Evolutionary conservation across 768 basidiomycete genomes (phyloP).

Genomic region (Amanita phalloides): DNA sequence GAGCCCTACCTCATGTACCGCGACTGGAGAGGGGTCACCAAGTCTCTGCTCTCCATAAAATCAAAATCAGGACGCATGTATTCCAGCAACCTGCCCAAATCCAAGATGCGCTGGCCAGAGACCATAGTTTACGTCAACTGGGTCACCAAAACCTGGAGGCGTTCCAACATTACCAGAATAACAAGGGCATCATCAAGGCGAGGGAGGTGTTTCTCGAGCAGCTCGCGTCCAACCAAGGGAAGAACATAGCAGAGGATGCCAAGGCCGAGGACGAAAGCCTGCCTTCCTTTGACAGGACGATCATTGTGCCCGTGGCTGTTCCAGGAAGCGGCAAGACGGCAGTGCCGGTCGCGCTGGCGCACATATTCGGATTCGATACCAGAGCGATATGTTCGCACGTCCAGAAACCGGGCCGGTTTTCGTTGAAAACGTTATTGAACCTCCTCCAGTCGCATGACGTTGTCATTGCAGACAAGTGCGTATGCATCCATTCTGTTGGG

Average conservation of each 20-base stretch:
- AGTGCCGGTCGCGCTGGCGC: slow-evolving; percentile 64
- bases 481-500: neutral
- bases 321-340: slow-evolving; percentile 97
- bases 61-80: slow-evolving; percentile 16
- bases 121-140: slow-evolving; percentile 73
- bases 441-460: slow-evolving; percentile 57
- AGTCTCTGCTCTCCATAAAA: too few relatives aligned
- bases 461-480: slow-evolving; percentile 90
- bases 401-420: slow-evolving; percentile 64
- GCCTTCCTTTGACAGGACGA: slow-evolving; percentile 50
- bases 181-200: slow-evolving; percentile 78
- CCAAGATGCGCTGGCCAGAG: slow-evolving; percentile 68
- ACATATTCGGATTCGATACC: slow-evolving; percentile 85
- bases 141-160: slow-evolving; percentile 48
- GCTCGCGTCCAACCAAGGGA: slow-evolving; percentile 40
- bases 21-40: too few relatives aligned
- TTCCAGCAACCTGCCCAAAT: slow-evolving; percentile 36
- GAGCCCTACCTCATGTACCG: slow-evolving; percentile 99
- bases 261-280: neutral
- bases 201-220: slow-evolving; percentile 72
- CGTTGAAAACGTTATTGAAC: slow-evolving; percentile 54
- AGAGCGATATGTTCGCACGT: slow-evolving; percentile 74
- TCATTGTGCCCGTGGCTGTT: slow-evolving; percentile 82
- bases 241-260: slow-evolving; percentile 9
- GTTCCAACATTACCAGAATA: slow-evolving; percentile 57